These are phyloP conservation scores for Spongispora temasekensis DNA, from an alignment of 1,284 basidiomycete genomes.

Conservation along the genomic window DNA sequence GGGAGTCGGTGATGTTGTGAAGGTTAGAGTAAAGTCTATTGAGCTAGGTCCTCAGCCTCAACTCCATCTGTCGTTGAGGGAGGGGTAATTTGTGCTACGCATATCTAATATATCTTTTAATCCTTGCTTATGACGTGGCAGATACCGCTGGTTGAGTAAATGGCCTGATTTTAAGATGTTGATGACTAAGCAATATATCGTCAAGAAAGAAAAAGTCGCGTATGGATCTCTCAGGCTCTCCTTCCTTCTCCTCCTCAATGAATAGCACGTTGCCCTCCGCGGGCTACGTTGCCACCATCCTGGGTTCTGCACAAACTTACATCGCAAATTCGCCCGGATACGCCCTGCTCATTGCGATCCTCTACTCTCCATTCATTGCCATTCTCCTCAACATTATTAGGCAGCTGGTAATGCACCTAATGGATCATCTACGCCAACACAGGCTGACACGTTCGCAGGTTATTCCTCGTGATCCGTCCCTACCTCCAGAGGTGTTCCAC, in stretches of 20 bases:
- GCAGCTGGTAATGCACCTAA: conserved; percentile 53
- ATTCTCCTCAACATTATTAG: conserved; percentile 60
- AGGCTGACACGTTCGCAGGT: conserved; percentile 38
- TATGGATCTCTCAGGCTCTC: not conserved
- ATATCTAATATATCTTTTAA: not conserved
- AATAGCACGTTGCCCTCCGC: conserved; percentile 21
- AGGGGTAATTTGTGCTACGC: not conserved
- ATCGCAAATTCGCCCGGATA: conserved; percentile 26
- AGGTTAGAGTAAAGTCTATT: conserved; percentile 24
- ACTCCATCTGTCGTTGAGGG: conserved; percentile 17
- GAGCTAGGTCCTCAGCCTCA: conserved; percentile 28
- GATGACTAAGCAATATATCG: conserved; percentile 21
- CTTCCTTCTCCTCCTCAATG: conserved; percentile 21
- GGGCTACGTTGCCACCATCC: conserved; percentile 26
- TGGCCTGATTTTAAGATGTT: conserved; percentile 23
- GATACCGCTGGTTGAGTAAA: no score
- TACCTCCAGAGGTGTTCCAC: conserved; percentile 81
- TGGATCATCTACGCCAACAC: not conserved
- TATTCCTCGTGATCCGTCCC: conserved; percentile 53
- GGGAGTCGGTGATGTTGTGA: conserved; percentile 25
- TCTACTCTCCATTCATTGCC: conserved; percentile 44
- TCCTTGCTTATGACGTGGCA: not conserved
- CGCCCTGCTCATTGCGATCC: conserved; percentile 19
- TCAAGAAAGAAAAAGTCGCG: conserved; percentile 10
- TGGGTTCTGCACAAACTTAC: conserved; percentile 24